Base-by-base conservation (phyloP, 2,329 filamentous ascomycete genomes). In the Beauveria caledonica region DNA sequence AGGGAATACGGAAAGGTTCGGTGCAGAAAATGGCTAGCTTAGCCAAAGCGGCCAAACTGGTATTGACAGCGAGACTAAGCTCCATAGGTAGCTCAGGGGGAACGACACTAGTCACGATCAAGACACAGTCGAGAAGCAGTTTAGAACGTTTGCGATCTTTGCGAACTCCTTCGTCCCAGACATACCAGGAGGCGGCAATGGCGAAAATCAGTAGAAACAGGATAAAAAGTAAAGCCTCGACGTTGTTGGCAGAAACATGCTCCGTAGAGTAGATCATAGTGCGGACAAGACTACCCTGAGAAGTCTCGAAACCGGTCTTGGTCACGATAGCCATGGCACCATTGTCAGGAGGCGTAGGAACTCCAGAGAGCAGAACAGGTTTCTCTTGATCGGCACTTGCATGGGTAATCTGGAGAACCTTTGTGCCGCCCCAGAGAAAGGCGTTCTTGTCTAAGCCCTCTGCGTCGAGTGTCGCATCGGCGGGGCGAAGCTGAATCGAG, bases 251-350 rank as follows among this genome's bases (percentile, higher is more conserved):
- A n/a, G 93, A 97, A 25, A 99, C 93, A 66, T 93, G 91, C 75
- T 99, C 94, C 1, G 94, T 99, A 1, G 95, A 97, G 78, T 96
- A 99, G 70, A 99, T 99, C 94, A 99, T 99, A 66, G 94, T 99
- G 64, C 94, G 89, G 63, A 99, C 94, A 62, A 99, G 84, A 74
- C 92, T 97, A 64, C 94, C 94, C 76, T 99, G 95, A 60, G 93
- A 97, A 11, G 94, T 99, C 77, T 99, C 95, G 69, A 99, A 99
- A 13, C 94, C 94, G 58, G 94, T 99, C 83, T 97, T 97, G 70
- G 92, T 88, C 50, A 99, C 91, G 64, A 99, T 84, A 63, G 92
- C 94, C 80, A 97, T 84, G 40, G 92, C 94, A 58, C 94, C 94
- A 68, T 94, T 90, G 73, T 99, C 94, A 0, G 95, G 94, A 40